Evolutionary conservation across 2,329 filamentous ascomycete species (phyloP), one percentile per base, ranked within the genome.

Genomic region (Pestalotiopsis sp.): DNA sequence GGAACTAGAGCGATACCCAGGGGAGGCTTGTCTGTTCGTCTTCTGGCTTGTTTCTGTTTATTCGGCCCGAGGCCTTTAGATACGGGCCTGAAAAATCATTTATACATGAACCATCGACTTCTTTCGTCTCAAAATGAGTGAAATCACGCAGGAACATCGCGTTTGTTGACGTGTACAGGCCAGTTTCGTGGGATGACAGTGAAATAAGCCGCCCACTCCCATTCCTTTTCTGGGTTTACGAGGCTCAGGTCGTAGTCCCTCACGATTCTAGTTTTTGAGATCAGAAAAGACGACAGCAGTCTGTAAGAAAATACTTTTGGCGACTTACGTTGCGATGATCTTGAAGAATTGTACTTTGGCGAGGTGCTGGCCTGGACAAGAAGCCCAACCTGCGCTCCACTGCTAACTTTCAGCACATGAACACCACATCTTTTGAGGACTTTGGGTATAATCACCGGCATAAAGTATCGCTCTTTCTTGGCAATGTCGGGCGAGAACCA

Each of bases 401-500:
- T 69, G 17, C 3, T 36, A 1, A 23, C 23, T n/a, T 1, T 63
- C 27, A 36, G 60, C 36, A 4, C n/a, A 11, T 31, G 27, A 17
- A 17, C 41, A 49, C 9, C 14, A 36, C 7, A 7, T n/a, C n/a
- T 14, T 13, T 11, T 27, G 17, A 62, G 20, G 4, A 6, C 5
- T 3, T 9, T n/a, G 9, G 12, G 4, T 13, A 17, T 14, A 74
- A 69, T 68, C 66, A 75, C 70, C 14, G 73, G 70, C 11, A 70
- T 69, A 52, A 66, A 71, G 20, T 63, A 73, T 59, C 72, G 73
- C 31, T 75, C 61, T 27, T 64, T 20, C 13, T 61, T 63, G 20
- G 69, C 70, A 25, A 68, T 66, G 23, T 70, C 64, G 1, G 57
- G 59, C 9, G 36, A 52, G 14, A 77, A 65, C 74, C 74, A 77